Conservation (phyloP, 2,329 filamentous ascomycete species). For the Aspergillus sp. region DNA sequence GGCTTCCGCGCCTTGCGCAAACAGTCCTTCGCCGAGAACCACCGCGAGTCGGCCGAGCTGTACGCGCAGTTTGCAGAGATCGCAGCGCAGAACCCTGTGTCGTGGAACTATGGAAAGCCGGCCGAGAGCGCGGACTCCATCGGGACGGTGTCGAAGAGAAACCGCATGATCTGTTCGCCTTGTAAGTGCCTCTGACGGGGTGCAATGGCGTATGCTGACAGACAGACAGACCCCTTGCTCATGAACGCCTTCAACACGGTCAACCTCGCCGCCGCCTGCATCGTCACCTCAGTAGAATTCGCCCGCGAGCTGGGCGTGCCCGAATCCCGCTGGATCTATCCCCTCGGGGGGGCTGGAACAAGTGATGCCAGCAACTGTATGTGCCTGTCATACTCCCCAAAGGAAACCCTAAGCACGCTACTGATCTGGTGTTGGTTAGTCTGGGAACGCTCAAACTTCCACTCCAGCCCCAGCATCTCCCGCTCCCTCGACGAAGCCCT, state of each 20-base stretch:
- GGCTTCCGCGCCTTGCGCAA: constrained; percentile 56
- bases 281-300: constrained; percentile 58
- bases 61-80: constrained; percentile 62
- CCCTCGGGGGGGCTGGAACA: constrained; percentile 63
- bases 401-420: background rate
- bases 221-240: constrained; percentile 57
- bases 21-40: constrained; percentile 57
- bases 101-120: constrained; percentile 57
- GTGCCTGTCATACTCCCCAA: constrained; percentile 16
- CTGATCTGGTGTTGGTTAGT: constrained; percentile 41
- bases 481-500: constrained; percentile 57
- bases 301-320: constrained; percentile 57
- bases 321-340: constrained; percentile 60
- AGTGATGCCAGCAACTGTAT: constrained; percentile 57
- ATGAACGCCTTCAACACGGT: constrained; percentile 73
- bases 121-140: constrained; percentile 53
- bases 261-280: constrained; percentile 61
- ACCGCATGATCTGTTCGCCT: constrained; percentile 67
- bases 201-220: background rate
- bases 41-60: constrained; percentile 57
- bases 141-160: constrained; percentile 53
- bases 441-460: constrained; percentile 61
- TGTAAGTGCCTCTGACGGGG: constrained; percentile 46
- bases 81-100: constrained; percentile 51
- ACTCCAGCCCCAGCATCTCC: constrained; percentile 58